These are phyloP conservation scores for Ogataea nonfermentans DNA, from an alignment of 805 yeast species.

Conservation along the genomic window DNA sequence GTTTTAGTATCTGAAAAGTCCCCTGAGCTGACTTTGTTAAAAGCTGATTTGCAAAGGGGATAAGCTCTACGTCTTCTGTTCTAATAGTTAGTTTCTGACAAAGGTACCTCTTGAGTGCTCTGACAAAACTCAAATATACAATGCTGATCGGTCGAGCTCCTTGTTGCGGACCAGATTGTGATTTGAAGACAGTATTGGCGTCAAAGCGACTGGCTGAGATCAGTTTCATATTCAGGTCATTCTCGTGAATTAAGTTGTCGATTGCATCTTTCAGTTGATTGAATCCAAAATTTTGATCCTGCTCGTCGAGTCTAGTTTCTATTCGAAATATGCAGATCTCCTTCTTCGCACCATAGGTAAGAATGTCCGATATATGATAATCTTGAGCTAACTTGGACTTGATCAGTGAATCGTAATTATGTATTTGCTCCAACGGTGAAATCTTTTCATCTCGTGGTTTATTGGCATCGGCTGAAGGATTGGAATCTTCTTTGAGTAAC, in stretches of 20 bases:
- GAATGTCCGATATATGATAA: conserved; percentile 29
- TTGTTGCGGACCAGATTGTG: conserved; percentile 12
- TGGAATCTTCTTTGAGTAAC: neutral
- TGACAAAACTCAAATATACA: conserved; percentile 45
- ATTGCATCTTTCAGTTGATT: conserved; percentile 34
- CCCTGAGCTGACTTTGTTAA: conserved; percentile 16
- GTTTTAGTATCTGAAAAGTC: conserved; percentile 35
- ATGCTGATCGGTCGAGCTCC: conserved; percentile 31
- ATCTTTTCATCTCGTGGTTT: conserved; percentile 12
- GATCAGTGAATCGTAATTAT: conserved; percentile 29
- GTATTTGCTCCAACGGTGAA: conserved; percentile 26
- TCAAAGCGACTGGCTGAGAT: conserved; percentile 30
- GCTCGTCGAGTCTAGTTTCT: conserved; percentile 19
- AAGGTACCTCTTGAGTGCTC: conserved; percentile 47
- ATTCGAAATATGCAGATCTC: conserved; percentile 34
- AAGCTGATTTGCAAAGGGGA: conserved; percentile 53
- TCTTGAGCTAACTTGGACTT: conserved; percentile 27
- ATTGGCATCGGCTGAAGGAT: neutral
- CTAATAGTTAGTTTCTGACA: conserved; percentile 24
- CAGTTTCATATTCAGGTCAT: conserved; percentile 24
- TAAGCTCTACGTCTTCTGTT: conserved; percentile 34
- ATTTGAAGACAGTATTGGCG: conserved; percentile 26
- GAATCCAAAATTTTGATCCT: conserved; percentile 25
- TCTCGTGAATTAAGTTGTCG: conserved; percentile 30
- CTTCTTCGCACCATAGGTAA: conserved; percentile 31